Conservation (phyloP, 768 basidiomycete genomes). For the Cystoderma amianthinum region DNA sequence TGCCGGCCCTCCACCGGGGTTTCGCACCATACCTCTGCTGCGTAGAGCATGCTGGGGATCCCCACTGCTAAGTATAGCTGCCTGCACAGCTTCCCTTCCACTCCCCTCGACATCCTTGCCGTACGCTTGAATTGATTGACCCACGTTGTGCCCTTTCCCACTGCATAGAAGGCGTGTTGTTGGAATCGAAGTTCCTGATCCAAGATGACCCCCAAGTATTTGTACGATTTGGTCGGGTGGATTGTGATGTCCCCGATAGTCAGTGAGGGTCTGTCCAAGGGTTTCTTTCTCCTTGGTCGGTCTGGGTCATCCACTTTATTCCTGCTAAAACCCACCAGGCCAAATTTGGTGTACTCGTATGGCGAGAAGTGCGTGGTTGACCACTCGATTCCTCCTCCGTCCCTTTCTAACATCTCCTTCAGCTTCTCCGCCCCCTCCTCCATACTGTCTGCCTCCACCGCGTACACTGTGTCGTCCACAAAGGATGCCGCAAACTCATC, state of each 20-base stretch:
- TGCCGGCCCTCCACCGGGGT: slow-evolving; percentile 5
- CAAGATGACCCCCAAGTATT: slow-evolving; percentile 10
- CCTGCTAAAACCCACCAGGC: slow-evolving; percentile 15
- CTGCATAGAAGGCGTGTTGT: neutral
- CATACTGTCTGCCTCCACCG: slow-evolving; percentile 16
- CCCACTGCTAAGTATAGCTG: slow-evolving; percentile 13
- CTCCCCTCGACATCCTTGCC: slow-evolving; percentile 2
- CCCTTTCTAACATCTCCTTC: slow-evolving; percentile 14
- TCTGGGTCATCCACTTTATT: neutral
- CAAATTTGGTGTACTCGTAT: slow-evolving; percentile 23
- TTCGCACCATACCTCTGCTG: slow-evolving; percentile 13
- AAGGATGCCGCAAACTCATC: slow-evolving; percentile 16
- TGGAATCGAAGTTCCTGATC: neutral
- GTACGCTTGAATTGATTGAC: neutral
- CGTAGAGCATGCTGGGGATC: slow-evolving; percentile 11
- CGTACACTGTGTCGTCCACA: slow-evolving; percentile 17
- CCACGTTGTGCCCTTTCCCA: neutral
- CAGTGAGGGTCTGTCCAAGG: neutral
- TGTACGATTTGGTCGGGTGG: slow-evolving; percentile 1
- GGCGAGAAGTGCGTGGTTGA: slow-evolving; percentile 15
- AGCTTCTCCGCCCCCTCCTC: slow-evolving; percentile 12
- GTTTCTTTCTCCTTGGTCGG: no score
- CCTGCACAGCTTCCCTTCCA: slow-evolving; percentile 4
- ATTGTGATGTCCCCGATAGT: neutral
- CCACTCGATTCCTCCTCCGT: slow-evolving; percentile 18